Evolutionary conservation across 2,329 filamentous ascomycete genomes (phyloP).

Genomic region (Fusarium torreyae): DNA sequence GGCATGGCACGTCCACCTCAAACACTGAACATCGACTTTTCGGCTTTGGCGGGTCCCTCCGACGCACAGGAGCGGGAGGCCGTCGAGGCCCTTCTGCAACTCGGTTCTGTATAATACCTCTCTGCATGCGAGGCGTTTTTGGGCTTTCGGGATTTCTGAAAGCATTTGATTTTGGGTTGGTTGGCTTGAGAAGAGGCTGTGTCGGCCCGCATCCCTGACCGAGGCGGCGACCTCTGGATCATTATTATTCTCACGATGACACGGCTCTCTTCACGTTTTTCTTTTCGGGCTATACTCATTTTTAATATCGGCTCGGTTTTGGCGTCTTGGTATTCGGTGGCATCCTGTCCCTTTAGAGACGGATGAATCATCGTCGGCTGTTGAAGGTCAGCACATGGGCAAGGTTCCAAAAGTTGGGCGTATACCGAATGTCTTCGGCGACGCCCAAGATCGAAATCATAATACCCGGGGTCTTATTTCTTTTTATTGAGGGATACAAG

Average conservation of each 20-base stretch:
- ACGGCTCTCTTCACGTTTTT: conserved; percentile 48
- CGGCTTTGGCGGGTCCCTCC: conserved; percentile 66
- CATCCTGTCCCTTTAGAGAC: conserved; percentile 29
- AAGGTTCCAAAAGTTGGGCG: conserved; percentile 13
- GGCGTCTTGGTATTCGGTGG: conserved; percentile 46
- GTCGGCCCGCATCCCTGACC: conserved; percentile 51
- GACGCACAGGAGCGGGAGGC: conserved; percentile 85
- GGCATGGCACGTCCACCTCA: conserved; percentile 70
- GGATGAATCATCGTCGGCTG: conserved; percentile 34
- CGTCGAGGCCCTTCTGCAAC: conserved; percentile 83
- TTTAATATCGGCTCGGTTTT: conserved; percentile 40
- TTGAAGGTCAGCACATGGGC: conserved; percentile 29
- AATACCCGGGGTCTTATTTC: conserved; percentile 34
- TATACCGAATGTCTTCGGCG: conserved; percentile 20
- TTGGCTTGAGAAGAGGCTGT: conserved; percentile 52
- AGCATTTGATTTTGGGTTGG: conserved; percentile 49
- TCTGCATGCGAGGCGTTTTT: conserved; percentile 69
- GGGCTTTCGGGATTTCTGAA: conserved; percentile 42
- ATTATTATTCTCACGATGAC: conserved; percentile 53
- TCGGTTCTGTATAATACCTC: conserved; percentile 81
- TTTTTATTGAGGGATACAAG: conserved; percentile 39
- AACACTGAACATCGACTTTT: conserved; percentile 67
- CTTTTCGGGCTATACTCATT: conserved; percentile 27
- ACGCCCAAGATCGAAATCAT: conserved; percentile 10
- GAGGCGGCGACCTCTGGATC: conserved; percentile 54